Evolutionary conservation across 177 flowering plant species (phyloP), one percentile per base, ranked within the genome.

Genomic region (Tripterygium wilfordii): DNA sequence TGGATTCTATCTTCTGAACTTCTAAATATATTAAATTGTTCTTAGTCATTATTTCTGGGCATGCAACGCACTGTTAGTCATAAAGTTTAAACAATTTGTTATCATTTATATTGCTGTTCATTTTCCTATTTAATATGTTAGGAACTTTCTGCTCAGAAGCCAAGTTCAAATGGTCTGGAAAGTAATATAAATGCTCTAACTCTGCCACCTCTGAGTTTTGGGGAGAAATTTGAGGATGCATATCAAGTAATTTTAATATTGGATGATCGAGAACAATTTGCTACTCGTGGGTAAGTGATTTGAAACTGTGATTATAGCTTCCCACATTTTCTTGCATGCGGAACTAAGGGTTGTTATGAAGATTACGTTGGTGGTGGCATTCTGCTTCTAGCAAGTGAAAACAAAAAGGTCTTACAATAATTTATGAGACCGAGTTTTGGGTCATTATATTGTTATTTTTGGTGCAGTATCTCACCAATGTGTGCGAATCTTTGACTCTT

Each of bases 201-300:
- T 57, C 42, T 72, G 72, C 99, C 99, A 31, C 99, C 99, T 58
- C 55, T 82, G 55, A 54, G 52, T 36, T 54, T 66, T 40, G 89
- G 95, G 33, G 91, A 86, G 64, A 76, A 53, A 51, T 92, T 92
- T 71, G 79, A 67, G 62, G 97, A 92, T 67, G 67, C 49, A 5
- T 92, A 86, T 70, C 78, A 86, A 49, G 89, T 92, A 27, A 54
- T 86, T 38, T 56, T 92, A 57, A 72, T 92, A 66, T 68, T 92
- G 78, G 99, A 92, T 69, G 74, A 84, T 38, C 76, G 99, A 33
- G 99, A 92, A 68, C 82, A 84, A 28, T 92, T 92, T 66, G 64
- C 78, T 21, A 62, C 49, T 20, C 81, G 67, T n/a, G 69, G 90
- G 98, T 91, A 13, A 61, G 91, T 71, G 36, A 8, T 18, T 49